Evolutionary conservation across 768 basidiomycete genomes (phyloP), one percentile per base, ranked within the genome.

Genomic region (Naganishia kalamii): DNA sequence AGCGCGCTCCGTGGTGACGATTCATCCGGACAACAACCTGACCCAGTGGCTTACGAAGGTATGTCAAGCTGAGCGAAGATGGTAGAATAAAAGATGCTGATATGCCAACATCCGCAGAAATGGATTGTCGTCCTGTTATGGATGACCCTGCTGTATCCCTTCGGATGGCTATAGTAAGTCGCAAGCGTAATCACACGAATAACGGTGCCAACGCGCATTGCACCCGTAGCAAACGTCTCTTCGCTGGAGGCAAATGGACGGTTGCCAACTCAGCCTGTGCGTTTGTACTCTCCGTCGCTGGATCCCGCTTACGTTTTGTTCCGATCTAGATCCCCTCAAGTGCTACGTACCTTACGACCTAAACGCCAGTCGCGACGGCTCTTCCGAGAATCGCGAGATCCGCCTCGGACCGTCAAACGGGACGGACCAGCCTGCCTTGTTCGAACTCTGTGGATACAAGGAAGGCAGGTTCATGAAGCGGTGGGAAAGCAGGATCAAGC

Each of bases 401-500:
- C 54, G 54, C 32, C 35, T 57, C 27, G 54, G 54, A 23, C 54
- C 54, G 8, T n/a, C 35, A 57, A 29, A 40, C 35, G 37, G 27
- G 21, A 37, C 15, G 54, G 21, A 23, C 21, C 54, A 23, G 35
- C 23, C n/a, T n/a, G n/a, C n/a, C 21, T 35, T 57, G 15, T 57
- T 37, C 35, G 54, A 57, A 57, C 32, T 57, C 32, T 23, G 37
- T 13, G 54, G 54, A 6, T 57, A 57, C 54, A 57, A 57, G 54
- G 54, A 57, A 37, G 54, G 54, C 21, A 57, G 54, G n/a, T 57
- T 57, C 27, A 57, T 57, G 54, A 57, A 57, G 37, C 54, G 54
- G 2, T 57, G 54, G 54, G 54, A 57, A 27, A 37, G 54, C 35
- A 33, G 54, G 32, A 41, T 57, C 35, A 57, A 57, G 32, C 35